phyloP scores from a whole-genome alignment of 192 early-diverging fungal genomes.

The Thoreauomyces humboldtii region DNA sequence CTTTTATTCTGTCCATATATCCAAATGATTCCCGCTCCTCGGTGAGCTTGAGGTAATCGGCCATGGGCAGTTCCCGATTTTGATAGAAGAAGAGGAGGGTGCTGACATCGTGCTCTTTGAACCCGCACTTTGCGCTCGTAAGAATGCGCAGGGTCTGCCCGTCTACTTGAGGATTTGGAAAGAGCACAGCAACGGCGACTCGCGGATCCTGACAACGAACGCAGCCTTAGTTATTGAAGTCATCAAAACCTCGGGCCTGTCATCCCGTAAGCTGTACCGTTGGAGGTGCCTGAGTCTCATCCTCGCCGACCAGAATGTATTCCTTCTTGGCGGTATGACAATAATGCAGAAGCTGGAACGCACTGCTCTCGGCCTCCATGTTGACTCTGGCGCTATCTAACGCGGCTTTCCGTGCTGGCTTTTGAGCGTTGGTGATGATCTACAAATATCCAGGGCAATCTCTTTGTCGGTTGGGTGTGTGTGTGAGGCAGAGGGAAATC shows the following conservation, averaged over 20 bases:
- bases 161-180: neutral
- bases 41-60: constrained; percentile 68
- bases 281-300: neutral
- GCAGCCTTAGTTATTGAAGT: too few species aligned
- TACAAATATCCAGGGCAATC: too few species aligned
- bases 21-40: constrained; percentile 63
- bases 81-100: constrained; percentile 72
- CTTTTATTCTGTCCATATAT: constrained; percentile 68
- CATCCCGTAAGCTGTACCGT: neutral
- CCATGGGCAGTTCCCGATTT: constrained; percentile 60
- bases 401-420: too few species aligned
- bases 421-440: too few species aligned
- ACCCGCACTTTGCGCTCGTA: constrained; percentile 29
- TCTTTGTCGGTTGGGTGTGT: too few species aligned
- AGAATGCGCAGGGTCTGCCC: neutral
- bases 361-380: too few species aligned
- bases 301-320: constrained; percentile 2
- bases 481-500: too few species aligned
- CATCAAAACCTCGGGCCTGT: too few species aligned
- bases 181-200: neutral
- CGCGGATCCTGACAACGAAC: constrained; percentile 13
- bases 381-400: too few species aligned
- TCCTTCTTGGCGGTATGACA: neutral
- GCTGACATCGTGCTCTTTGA: constrained; percentile 62
- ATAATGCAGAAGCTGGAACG: neutral